Conservation (phyloP, 805 yeast species). For the Ogataea allantospora region DNA sequence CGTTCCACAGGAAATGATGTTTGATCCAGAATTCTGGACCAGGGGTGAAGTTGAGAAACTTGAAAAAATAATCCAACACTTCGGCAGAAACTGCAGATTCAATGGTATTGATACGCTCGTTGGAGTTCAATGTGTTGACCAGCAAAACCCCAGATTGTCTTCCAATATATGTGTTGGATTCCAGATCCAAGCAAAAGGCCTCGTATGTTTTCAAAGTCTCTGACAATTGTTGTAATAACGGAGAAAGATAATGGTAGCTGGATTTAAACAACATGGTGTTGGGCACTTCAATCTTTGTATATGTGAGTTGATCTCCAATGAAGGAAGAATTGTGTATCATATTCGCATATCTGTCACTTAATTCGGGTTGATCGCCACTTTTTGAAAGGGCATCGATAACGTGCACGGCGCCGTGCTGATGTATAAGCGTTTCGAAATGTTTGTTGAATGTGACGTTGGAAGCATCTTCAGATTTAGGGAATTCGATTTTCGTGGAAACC, state of each 20-base stretch:
- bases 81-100: constrained; percentile 47
- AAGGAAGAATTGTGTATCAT: constrained; percentile 19
- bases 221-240: constrained; percentile 22
- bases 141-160: constrained; percentile 52
- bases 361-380: constrained; percentile 43
- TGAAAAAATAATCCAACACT: constrained; percentile 45
- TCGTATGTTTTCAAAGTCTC: constrained; percentile 42
- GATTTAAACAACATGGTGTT: constrained; percentile 37
- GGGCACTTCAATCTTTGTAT: constrained; percentile 38
- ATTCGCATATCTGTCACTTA: constrained; percentile 39
- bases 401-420: constrained; percentile 49
- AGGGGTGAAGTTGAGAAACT: constrained; percentile 38
- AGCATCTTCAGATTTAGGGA: constrained; percentile 53
- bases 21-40: constrained; percentile 34
- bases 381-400: constrained; percentile 48
- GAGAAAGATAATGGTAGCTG: constrained; percentile 23
- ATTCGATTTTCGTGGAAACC: constrained; percentile 42
- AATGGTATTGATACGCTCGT: constrained; percentile 48
- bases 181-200: constrained; percentile 42
- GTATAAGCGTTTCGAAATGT: constrained; percentile 47
- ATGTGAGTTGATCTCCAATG: constrained; percentile 21
- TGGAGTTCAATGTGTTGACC: constrained; percentile 49
- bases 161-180: constrained; percentile 37
- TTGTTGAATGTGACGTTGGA: constrained; percentile 50
- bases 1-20: constrained; percentile 49